Evolutionary conservation across 192 early-diverging fungal species (phyloP).

Genomic region (Borealophlyctis nickersoniae): DNA sequence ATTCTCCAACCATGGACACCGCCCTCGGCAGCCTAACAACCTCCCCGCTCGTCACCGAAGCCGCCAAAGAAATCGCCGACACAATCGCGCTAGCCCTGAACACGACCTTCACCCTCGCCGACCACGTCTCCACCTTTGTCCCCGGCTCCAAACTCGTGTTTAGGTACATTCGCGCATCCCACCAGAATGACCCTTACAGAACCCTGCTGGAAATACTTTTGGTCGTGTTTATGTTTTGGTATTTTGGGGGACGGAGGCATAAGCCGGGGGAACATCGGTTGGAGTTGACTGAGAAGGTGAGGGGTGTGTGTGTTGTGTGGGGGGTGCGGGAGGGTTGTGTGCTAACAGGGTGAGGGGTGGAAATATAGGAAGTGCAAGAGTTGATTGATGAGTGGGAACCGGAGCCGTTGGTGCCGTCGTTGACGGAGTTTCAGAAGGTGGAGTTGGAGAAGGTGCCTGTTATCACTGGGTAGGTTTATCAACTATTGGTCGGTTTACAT

Average conservation of each 20-base stretch:
- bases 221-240: slow-evolving; percentile 84
- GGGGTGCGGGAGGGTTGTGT: not conserved
- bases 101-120: slow-evolving; percentile 42
- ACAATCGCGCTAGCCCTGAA: slow-evolving; percentile 46
- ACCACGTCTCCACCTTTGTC: slow-evolving; percentile 43
- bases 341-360: not conserved
- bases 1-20: slow-evolving; percentile 11
- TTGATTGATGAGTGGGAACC: slow-evolving; percentile 93
- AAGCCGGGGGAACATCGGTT: slow-evolving; percentile 65
- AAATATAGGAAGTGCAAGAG: slow-evolving; percentile 84
- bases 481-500: too few relatives aligned
- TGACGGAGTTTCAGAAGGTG: slow-evolving; percentile 58
- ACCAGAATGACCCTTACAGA: slow-evolving; percentile 93
- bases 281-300: slow-evolving; percentile 80
- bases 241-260: slow-evolving; percentile 79
- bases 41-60: slow-evolving; percentile 37
- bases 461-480: slow-evolving; percentile 58
- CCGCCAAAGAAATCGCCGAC: slow-evolving; percentile 38
- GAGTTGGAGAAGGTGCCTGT: slow-evolving; percentile 77
- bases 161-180: slow-evolving; percentile 81
- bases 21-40: slow-evolving; percentile 4
- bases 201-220: slow-evolving; percentile 79
- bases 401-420: slow-evolving; percentile 80
- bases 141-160: slow-evolving; percentile 76
- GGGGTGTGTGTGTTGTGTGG: not conserved